Evolutionary conservation across 352 stramenopile species (phyloP).

Genomic region (Phytophthora nicotianae): DNA sequence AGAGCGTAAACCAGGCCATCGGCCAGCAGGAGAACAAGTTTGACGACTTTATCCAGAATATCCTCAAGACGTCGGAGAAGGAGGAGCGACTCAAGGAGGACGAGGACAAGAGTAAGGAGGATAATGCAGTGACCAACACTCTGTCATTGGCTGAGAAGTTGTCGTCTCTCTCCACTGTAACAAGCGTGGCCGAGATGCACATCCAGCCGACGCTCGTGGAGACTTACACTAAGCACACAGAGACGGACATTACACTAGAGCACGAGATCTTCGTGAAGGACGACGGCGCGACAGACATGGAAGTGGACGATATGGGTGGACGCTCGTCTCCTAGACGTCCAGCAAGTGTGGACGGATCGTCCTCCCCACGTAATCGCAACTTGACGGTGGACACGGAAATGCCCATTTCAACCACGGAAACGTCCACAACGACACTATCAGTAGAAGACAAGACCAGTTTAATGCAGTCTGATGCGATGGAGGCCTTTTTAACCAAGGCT

Average conservation of each 20-base stretch:
- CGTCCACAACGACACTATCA: slow-evolving; percentile 30
- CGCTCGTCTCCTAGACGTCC: slow-evolving; percentile 38
- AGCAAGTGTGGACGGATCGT: slow-evolving; percentile 36
- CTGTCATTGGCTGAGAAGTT: slow-evolving; percentile 83
- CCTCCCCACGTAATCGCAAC: slow-evolving; percentile 47
- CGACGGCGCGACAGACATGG: slow-evolving; percentile 43
- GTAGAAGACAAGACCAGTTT: slow-evolving; percentile 72
- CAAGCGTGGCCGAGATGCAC: slow-evolving; percentile 77
- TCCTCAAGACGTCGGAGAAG: slow-evolving; percentile 66
- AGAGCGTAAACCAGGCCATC: slow-evolving; percentile 61
- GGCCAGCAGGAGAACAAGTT: slow-evolving; percentile 79
- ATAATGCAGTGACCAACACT: slow-evolving; percentile 39
- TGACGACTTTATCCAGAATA: slow-evolving; percentile 88
- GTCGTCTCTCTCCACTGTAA: slow-evolving; percentile 73
- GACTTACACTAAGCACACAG: slow-evolving; percentile 85
- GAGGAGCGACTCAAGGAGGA: slow-evolving; percentile 24
- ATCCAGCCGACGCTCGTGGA: slow-evolving; percentile 83
- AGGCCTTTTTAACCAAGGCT: slow-evolving; percentile 75
- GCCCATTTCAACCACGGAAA: slow-evolving; percentile 24
- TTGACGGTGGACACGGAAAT: slow-evolving; percentile 61
- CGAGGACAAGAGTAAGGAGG: slow-evolving; percentile 14
- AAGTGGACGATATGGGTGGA: slow-evolving; percentile 36
- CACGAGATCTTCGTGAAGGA: slow-evolving; percentile 73
- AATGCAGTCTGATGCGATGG: slow-evolving; percentile 78
- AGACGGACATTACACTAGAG: slow-evolving; percentile 86